These are phyloP conservation scores for Epichloe amarillans DNA, from an alignment of 2,329 filamentous ascomycete species.

Conservation along the genomic window DNA sequence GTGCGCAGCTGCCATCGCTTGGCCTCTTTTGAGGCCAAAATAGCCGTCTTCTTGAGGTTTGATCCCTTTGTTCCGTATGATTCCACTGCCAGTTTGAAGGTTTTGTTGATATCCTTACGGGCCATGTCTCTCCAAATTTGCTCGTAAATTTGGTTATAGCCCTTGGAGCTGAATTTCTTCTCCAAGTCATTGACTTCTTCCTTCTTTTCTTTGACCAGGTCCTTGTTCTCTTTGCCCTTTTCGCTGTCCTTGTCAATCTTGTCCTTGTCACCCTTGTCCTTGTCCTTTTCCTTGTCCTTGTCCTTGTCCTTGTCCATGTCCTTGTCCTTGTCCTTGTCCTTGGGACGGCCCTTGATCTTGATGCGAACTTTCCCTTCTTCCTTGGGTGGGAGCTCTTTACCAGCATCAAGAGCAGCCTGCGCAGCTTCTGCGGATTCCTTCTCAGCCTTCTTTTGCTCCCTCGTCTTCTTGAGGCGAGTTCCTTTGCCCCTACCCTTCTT, in stretches of 20 bases:
- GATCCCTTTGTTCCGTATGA: slow-evolving; percentile 79
- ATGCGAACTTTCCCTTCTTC: slow-evolving; percentile 49
- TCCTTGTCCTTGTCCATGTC: slow-evolving; percentile 25
- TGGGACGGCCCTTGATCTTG: slow-evolving; percentile 43
- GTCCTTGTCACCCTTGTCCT: slow-evolving; percentile 23
- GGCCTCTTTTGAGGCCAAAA: slow-evolving; percentile 91
- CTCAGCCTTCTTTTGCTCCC: slow-evolving; percentile 69
- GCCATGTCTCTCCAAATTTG: slow-evolving; percentile 95
- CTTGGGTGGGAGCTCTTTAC: slow-evolving; percentile 51
- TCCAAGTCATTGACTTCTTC: slow-evolving; percentile 42
- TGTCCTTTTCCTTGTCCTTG: slow-evolving; percentile 18
- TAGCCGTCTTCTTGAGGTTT: slow-evolving; percentile 96
- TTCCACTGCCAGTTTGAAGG: slow-evolving; percentile 74
- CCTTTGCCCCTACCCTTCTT: slow-evolving; percentile 46
- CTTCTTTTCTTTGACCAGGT: slow-evolving; percentile 38
- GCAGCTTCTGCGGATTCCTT: slow-evolving; percentile 76
- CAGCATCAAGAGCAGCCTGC: slow-evolving; percentile 69
- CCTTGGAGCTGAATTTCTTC: slow-evolving; percentile 69
- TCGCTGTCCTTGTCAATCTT: slow-evolving; percentile 32
- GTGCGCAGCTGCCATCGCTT: slow-evolving; percentile 94
- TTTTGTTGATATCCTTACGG: slow-evolving; percentile 85
- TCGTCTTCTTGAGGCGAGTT: slow-evolving; percentile 78
- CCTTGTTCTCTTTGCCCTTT: slow-evolving; percentile 26
- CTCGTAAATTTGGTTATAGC: slow-evolving; percentile 93
- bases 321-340: slow-evolving; percentile 27